Evolutionary conservation across 2,329 filamentous ascomycete species (phyloP).

Genomic region (Penicillium sp.): DNA sequence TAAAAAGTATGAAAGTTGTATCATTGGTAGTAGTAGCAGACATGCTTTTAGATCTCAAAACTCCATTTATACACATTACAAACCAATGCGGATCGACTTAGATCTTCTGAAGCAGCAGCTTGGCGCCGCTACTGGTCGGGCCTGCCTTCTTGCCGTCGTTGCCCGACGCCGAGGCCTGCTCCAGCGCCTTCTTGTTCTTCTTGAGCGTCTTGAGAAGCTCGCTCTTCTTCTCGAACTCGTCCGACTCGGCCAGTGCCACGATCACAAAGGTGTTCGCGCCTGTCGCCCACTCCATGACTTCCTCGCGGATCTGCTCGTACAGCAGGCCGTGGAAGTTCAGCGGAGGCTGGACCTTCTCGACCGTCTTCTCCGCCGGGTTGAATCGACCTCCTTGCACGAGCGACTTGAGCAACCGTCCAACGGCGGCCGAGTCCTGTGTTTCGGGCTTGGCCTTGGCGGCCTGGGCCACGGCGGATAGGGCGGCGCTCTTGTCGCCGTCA

Average conservation of each 20-base stretch:
- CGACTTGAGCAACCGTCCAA: conserved; percentile 83
- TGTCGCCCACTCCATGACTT: conserved; percentile 78
- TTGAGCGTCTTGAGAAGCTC: conserved; percentile 68
- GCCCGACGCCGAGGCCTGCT: conserved; percentile 58
- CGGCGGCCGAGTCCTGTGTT: conserved; percentile 62
- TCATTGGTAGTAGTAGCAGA: too few species aligned
- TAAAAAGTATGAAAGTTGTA: background rate
- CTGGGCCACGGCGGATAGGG: conserved; percentile 64
- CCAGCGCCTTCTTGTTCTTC: conserved; percentile 68
- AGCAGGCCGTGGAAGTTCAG: conserved; percentile 77
- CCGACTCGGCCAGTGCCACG: conserved; percentile 73
- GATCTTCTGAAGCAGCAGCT: conserved; percentile 37
- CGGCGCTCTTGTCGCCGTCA: conserved; percentile 70
- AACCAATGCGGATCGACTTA: background rate
- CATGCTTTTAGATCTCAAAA: too few species aligned
- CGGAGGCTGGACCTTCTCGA: conserved; percentile 70
- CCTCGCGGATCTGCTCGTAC: conserved; percentile 74
- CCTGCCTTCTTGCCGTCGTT: conserved; percentile 42
- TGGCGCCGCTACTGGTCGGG: conserved; percentile 48
- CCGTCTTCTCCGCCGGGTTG: conserved; percentile 67
- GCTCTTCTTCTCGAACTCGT: conserved; percentile 64
- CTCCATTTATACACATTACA: conserved; percentile 9
- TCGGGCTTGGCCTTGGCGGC: conserved; percentile 43
- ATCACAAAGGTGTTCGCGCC: conserved; percentile 84
- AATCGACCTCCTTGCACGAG: conserved; percentile 87